Percentiles rank a stretch among this genome's conserved stretches.
These are phyloP conservation scores for Magnaporthiopsis rhizophila DNA, from an alignment of 2,329 filamentous ascomycete genomes.

Conservation along the genomic window DNA sequence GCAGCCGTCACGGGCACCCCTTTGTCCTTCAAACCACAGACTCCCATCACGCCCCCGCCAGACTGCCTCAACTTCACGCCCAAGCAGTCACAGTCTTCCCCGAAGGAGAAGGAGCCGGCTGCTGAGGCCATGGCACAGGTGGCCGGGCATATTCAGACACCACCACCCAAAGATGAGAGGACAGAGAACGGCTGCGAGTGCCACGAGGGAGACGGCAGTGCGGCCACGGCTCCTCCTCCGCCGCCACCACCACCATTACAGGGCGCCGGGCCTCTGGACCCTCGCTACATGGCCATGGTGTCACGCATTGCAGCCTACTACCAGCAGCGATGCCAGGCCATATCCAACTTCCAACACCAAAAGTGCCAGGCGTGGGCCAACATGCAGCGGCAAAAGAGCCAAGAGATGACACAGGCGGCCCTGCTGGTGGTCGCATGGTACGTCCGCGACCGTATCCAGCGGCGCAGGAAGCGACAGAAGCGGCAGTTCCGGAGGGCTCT, in stretches of 20 bases:
- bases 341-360: conserved; percentile 39
- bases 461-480: conserved; percentile 32
- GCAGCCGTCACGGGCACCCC: conserved; percentile 20
- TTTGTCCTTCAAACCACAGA: conserved; percentile 22
- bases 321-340: conserved; percentile 38
- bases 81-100: conserved; percentile 11
- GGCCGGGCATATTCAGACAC: background rate
- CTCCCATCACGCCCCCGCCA: conserved; percentile 31
- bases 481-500: conserved; percentile 32
- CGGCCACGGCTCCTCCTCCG: conserved; percentile 2
- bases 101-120: background rate
- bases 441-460: conserved; percentile 37
- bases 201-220: conserved; percentile 7
- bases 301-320: conserved; percentile 40
- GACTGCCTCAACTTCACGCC: conserved; percentile 27
- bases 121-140: background rate
- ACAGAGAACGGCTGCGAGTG: conserved; percentile 8
- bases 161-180: conserved; percentile 1
- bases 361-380: conserved; percentile 39
- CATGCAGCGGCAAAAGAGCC: conserved; percentile 37
- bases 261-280: conserved; percentile 22
- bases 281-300: conserved; percentile 36
- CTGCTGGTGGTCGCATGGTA: conserved; percentile 44
- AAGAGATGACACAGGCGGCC: conserved; percentile 40
- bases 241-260: conserved; percentile 8